Conservation (phyloP, 2,329 filamentous ascomycete genomes). For the Fonsecaea erecta region DNA sequence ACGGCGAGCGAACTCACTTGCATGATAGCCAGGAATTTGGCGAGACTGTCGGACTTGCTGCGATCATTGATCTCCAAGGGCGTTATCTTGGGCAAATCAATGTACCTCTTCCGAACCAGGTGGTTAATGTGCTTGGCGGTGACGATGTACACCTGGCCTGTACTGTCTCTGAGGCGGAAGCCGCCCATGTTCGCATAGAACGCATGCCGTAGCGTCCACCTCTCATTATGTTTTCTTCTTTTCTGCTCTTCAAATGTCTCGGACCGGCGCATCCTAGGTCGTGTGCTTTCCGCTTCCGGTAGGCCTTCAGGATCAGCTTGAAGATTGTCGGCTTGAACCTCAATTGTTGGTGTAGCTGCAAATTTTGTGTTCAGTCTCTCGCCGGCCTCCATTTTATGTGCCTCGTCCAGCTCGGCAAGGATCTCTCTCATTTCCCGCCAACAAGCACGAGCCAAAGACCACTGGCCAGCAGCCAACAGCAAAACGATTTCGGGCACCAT, state of each 20-base stretch:
- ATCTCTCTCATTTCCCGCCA: conserved; percentile 24
- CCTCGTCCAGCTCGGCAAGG: conserved; percentile 13
- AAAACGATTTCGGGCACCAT: conserved; percentile 19
- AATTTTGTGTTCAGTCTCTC: not conserved
- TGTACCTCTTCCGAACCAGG: conserved; percentile 18
- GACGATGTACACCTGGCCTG: conserved; percentile 7
- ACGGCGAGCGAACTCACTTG: conserved; percentile 39
- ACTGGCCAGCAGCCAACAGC: conserved; percentile 18
- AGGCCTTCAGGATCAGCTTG: not conserved
- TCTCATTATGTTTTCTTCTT: conserved; percentile 13
- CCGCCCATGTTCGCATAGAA: conserved; percentile 13
- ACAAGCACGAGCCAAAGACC: conserved; percentile 21
- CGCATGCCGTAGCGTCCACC: conserved; percentile 19
- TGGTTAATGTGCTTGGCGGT: conserved; percentile 19
- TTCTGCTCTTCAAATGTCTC: conserved; percentile 15
- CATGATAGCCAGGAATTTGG: conserved; percentile 37
- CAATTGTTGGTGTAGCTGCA: not conserved
- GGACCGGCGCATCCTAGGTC: conserved; percentile 16
- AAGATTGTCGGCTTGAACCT: not conserved
- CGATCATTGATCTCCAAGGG: conserved; percentile 21
- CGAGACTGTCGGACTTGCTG: conserved; percentile 33
- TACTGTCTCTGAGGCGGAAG: conserved; percentile 17
- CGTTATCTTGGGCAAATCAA: conserved; percentile 12
- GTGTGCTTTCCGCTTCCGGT: conserved; percentile 5
- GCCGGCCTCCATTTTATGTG: conserved; percentile 7